Conservation (phyloP, 2,329 filamentous ascomycete genomes). For the Lomentospora prolificans region DNA sequence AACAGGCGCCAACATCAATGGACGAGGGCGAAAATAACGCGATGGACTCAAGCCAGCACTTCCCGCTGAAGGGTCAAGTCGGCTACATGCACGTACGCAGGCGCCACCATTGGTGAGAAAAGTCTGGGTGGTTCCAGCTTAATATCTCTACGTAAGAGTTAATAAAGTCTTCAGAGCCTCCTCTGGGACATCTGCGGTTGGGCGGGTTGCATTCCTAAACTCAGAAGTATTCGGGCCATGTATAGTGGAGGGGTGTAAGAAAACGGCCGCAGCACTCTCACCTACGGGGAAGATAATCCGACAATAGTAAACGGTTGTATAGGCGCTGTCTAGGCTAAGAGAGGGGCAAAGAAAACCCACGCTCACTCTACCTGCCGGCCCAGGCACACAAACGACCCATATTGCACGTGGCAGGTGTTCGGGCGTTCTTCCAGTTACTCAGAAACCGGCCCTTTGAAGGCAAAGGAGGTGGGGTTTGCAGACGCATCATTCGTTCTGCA, state of each 20-base stretch:
- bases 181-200: background rate
- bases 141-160: slow-evolving; percentile 1
- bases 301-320: background rate
- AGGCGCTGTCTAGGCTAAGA: background rate
- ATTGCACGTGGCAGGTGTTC: slow-evolving; percentile 4
- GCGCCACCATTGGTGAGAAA: background rate
- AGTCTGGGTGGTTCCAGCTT: background rate
- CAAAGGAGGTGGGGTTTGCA: too few relatives aligned
- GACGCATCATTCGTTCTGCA: too few relatives aligned
- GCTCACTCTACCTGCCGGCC: background rate
- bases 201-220: background rate
- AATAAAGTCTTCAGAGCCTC: background rate
- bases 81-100: background rate
- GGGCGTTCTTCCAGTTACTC: too few relatives aligned
- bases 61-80: background rate
- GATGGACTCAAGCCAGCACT: too few relatives aligned
- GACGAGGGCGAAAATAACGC: background rate
- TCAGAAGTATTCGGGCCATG: background rate
- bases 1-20: background rate
- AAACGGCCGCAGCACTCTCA: background rate
- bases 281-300: background rate
- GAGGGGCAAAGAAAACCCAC: background rate
- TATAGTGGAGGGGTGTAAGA: background rate
- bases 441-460: too few relatives aligned
- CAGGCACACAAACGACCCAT: slow-evolving; percentile 1